These are phyloP conservation scores for Phialophora verrucosa DNA, from an alignment of 2,329 filamentous ascomycete genomes.

Conservation along the genomic window DNA sequence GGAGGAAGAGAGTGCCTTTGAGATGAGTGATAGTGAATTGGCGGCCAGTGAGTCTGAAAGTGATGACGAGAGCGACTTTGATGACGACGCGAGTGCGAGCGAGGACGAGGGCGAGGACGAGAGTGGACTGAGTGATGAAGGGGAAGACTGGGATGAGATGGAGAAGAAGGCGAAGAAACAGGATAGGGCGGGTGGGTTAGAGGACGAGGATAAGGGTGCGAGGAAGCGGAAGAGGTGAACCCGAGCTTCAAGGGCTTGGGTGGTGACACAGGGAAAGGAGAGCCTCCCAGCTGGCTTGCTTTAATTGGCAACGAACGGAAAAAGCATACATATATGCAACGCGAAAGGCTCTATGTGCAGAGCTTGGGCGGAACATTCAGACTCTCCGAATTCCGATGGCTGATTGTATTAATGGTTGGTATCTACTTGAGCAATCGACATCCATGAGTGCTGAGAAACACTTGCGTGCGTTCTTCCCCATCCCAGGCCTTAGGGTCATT, in stretches of 20 bases:
- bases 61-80: conserved; percentile 91
- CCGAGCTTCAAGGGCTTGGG: background rate
- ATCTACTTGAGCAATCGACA: conserved; percentile 1
- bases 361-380: background rate
- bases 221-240: conserved; percentile 48
- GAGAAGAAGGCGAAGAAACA: conserved; percentile 43
- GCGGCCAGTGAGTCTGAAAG: conserved; percentile 69
- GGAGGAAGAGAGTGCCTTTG: conserved; percentile 89
- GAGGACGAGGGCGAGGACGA: conserved; percentile 56
- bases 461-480: background rate
- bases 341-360: background rate
- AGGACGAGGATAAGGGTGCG: conserved; percentile 50
- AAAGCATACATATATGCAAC: background rate
- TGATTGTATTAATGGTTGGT: conserved; percentile 12
- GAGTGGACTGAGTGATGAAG: conserved; percentile 44
- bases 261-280: background rate
- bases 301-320: background rate
- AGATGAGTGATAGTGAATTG: conserved; percentile 84
- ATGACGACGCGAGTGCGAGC: conserved; percentile 80
- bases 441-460: background rate
- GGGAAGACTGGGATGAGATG: conserved; percentile 43
- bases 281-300: background rate
- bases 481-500: background rate
- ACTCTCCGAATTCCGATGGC: background rate
- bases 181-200: conserved; percentile 47